phyloP scores from a whole-genome alignment of 2,329 filamentous ascomycete species.

The Ascochyta clinopodiicola region DNA sequence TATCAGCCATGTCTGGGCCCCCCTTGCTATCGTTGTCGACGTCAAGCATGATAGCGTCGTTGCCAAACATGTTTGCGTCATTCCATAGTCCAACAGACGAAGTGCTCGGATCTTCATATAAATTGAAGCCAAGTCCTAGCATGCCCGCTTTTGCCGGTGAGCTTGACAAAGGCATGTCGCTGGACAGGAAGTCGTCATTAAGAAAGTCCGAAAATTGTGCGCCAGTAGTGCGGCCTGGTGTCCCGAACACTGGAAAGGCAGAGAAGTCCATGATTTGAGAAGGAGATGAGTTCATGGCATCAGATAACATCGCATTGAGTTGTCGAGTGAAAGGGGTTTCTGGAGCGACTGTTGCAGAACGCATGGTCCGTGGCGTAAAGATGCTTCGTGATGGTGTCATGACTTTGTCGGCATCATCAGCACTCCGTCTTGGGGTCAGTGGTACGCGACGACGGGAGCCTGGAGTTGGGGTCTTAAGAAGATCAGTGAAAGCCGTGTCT shows the following conservation, averaged over 20 bases:
- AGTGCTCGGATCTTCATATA: conserved; percentile 49
- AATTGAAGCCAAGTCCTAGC: conserved; percentile 37
- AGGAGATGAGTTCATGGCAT: conserved; percentile 39
- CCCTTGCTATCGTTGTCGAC: conserved; percentile 19
- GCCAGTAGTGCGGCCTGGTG: conserved; percentile 29
- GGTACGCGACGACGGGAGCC: conserved; percentile 46
- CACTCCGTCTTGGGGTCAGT: conserved; percentile 42
- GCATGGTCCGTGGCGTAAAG: conserved; percentile 44
- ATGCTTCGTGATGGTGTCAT: conserved; percentile 49
- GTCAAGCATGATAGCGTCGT: conserved; percentile 34
- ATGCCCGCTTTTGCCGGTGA: conserved; percentile 38
- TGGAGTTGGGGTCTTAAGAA: conserved; percentile 56
- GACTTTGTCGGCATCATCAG: conserved; percentile 24
- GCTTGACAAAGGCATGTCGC: conserved; percentile 47
- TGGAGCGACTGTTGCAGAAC: conserved; percentile 38
- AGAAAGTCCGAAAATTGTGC: conserved; percentile 39
- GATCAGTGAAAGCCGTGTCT: conserved; percentile 59
- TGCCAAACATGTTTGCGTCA: conserved; percentile 43
- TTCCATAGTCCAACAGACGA: conserved; percentile 44
- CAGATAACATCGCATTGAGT: conserved; percentile 66
- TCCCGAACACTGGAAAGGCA: conserved; percentile 45
- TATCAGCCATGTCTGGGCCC: neutral
- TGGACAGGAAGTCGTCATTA: conserved; percentile 43
- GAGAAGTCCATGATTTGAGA: conserved; percentile 42
- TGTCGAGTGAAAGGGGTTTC: conserved; percentile 67